A percentile compares a stretch with the other conserved stretches of the same genome.
Conservation (phyloP, 2,329 filamentous ascomycete genomes). For the Aspergillus sclerotialis region DNA sequence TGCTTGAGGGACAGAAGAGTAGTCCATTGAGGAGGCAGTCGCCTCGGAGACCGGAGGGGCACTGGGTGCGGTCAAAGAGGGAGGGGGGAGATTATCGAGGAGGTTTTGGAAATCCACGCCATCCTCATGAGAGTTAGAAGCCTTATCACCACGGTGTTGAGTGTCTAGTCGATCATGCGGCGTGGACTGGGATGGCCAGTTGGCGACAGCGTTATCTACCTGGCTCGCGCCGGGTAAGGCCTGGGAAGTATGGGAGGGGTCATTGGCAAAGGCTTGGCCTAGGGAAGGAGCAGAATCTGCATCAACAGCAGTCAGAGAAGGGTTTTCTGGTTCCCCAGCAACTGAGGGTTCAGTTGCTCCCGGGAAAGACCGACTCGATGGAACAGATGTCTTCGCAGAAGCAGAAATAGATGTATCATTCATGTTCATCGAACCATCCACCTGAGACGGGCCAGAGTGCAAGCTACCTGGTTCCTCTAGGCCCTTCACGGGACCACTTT, state of each 20-base stretch:
- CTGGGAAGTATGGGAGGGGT: conserved; percentile 20
- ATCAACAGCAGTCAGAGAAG: conserved; percentile 17
- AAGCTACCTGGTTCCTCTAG: conserved; percentile 24
- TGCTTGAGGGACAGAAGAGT: conserved; percentile 21
- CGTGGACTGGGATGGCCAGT: conserved; percentile 13
- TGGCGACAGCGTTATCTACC: conserved; percentile 20
- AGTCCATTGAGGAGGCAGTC: conserved; percentile 18
- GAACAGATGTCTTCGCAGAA: conserved; percentile 11
- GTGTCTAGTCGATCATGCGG: conserved; percentile 17
- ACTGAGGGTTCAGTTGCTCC: conserved; percentile 8
- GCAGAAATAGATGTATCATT: conserved; percentile 21
- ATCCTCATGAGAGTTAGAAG: conserved; percentile 18
- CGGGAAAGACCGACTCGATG: conserved; percentile 12
- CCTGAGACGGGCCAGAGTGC: conserved; percentile 18
- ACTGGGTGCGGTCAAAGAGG: conserved; percentile 19
- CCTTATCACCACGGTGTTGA: conserved; percentile 14
- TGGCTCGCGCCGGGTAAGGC: conserved; percentile 20
- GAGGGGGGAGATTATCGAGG: conserved; percentile 41
- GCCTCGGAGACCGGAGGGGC: conserved; percentile 17
- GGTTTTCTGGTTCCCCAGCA: conserved; percentile 6
- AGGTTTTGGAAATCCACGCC: conserved; percentile 44
- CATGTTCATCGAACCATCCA: conserved; percentile 15
- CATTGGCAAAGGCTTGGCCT: conserved; percentile 15
- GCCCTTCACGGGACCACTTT: conserved; percentile 9
- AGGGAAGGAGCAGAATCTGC: conserved; percentile 20